Conservation (phyloP, 495 filamentous ascomycete genomes). For the Recurvomyces mirabilis region DNA sequence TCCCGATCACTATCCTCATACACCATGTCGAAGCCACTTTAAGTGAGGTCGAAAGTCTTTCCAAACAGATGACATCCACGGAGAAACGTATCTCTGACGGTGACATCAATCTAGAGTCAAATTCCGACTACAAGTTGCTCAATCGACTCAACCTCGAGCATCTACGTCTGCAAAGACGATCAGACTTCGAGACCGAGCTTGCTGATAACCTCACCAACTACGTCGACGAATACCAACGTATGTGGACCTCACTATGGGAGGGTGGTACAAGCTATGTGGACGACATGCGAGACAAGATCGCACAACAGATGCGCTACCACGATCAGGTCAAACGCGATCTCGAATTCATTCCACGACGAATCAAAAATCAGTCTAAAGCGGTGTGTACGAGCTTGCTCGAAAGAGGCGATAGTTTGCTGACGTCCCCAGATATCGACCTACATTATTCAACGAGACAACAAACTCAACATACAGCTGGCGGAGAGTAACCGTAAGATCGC, state of each 20-base stretch:
- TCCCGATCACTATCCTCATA: constrained; percentile 17
- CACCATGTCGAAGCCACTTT: constrained; percentile 20
- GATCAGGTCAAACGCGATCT: constrained; percentile 19
- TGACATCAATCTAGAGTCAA: constrained; percentile 17
- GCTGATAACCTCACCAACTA: constrained; percentile 19
- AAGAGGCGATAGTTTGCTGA: too few relatives aligned
- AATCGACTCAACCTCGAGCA: constrained; percentile 22
- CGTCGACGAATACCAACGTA: constrained; percentile 16
- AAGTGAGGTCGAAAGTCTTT: constrained; percentile 9
- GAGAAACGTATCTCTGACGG: constrained; percentile 22
- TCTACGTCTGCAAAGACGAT: constrained; percentile 17
- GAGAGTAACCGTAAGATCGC: constrained; percentile 21
- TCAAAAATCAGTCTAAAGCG: constrained; percentile 22
- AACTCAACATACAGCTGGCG: constrained; percentile 22
- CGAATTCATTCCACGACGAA: constrained; percentile 17
- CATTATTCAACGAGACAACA: constrained; percentile 23
- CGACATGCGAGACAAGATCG: constrained; percentile 22
- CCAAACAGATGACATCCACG: constrained; percentile 14
- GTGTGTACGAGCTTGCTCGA: too few relatives aligned
- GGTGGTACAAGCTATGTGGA: constrained; percentile 22
- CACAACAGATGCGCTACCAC: constrained; percentile 20
- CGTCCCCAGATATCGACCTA: constrained; percentile 20
- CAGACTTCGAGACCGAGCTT: constrained; percentile 21
- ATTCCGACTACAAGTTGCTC: constrained; percentile 22
- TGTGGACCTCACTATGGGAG: constrained; percentile 18